These are phyloP conservation scores for Magnusiomyces suaveolens DNA, from an alignment of 1,139 yeast genomes.

Conservation along the genomic window DNA sequence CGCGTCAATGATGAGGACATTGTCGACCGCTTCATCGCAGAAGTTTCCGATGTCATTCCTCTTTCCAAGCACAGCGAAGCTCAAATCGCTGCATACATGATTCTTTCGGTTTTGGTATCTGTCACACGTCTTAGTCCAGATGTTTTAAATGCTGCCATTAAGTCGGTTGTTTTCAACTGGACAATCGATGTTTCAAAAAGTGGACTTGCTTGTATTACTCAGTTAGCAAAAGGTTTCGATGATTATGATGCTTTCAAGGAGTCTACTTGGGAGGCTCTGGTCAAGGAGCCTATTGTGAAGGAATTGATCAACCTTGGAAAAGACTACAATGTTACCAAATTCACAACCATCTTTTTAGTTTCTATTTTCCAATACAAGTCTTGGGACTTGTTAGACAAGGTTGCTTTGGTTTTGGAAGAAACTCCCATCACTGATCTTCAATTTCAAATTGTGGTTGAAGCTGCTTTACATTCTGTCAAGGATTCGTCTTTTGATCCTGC, in stretches of 20 bases:
- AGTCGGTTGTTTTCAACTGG: conserved; percentile 49
- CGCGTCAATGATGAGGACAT: conserved; percentile 29
- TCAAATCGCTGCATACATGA: conserved; percentile 74
- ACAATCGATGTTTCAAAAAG: conserved; percentile 29
- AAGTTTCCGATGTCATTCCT: conserved; percentile 28
- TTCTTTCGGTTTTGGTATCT: conserved; percentile 66
- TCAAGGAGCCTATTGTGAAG: conserved; percentile 11
- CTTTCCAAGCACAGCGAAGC: conserved; percentile 43
- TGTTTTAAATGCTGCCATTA: conserved; percentile 59
- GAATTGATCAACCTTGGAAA: conserved; percentile 21
- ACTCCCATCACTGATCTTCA: neutral
- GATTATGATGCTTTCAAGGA: conserved; percentile 19
- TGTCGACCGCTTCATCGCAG: conserved; percentile 41
- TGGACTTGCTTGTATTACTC: conserved; percentile 35
- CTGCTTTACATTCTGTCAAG: neutral
- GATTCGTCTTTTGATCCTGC: conserved; percentile 2
- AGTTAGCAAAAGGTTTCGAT: conserved; percentile 23
- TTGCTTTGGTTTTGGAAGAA: neutral
- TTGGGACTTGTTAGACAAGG: neutral
- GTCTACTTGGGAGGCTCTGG: conserved; percentile 21
- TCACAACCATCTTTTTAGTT: conserved; percentile 25
- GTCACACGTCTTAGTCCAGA: conserved; percentile 58
- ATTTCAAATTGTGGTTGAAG: neutral
- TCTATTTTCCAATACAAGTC: conserved; percentile 15
- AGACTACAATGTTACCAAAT: conserved; percentile 26